Percentiles rank a stretch among this genome's conserved stretches.
Conservation (phyloP, 1,284 basidiomycete species). For the Ganoderma meredithae region DNA sequence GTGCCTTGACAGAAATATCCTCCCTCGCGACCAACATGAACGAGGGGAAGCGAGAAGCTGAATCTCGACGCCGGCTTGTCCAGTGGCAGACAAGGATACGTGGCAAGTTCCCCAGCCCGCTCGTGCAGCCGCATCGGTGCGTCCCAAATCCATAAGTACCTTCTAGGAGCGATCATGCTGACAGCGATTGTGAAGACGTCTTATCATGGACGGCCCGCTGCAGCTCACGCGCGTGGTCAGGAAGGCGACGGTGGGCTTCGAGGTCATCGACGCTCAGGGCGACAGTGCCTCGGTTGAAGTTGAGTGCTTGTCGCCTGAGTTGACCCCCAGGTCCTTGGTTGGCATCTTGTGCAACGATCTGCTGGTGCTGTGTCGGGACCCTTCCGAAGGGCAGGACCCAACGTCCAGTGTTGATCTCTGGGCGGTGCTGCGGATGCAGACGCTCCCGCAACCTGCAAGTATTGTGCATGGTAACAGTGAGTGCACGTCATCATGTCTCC, state of each 20-base stretch:
- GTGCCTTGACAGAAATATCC: conserved; percentile 86
- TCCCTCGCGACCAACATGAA: conserved; percentile 93
- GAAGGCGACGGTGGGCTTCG: conserved; percentile 86
- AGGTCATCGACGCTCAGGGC: conserved; percentile 79
- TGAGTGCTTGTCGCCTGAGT: conserved; percentile 86
- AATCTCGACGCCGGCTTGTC: conserved; percentile 88
- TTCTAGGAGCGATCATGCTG: not conserved
- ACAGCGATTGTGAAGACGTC: conserved; percentile 57
- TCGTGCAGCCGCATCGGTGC: conserved; percentile 96
- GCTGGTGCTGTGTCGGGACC: conserved; percentile 87
- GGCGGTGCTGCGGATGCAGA: conserved; percentile 94
- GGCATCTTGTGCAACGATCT: conserved; percentile 93
- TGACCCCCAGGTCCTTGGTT: conserved; percentile 76
- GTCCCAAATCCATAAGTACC: conserved; percentile 14
- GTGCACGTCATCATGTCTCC: conserved; percentile 37
- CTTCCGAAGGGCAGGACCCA: conserved; percentile 77
- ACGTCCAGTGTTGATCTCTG: conserved; percentile 84
- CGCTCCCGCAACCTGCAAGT: conserved; percentile 86
- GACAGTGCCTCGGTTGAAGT: conserved; percentile 85
- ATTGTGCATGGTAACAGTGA: conserved; percentile 87
- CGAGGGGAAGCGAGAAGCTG: conserved; percentile 93
- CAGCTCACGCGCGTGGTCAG: conserved; percentile 89
- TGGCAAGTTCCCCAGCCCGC: conserved; percentile 91
- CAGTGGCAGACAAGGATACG: conserved; percentile 93
- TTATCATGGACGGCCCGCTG: conserved; percentile 89